Percentiles rank a stretch among this genome's conserved stretches.
These are phyloP conservation scores for Mycena rebaudengoi DNA, from an alignment of 768 basidiomycete genomes.

Conservation along the genomic window DNA sequence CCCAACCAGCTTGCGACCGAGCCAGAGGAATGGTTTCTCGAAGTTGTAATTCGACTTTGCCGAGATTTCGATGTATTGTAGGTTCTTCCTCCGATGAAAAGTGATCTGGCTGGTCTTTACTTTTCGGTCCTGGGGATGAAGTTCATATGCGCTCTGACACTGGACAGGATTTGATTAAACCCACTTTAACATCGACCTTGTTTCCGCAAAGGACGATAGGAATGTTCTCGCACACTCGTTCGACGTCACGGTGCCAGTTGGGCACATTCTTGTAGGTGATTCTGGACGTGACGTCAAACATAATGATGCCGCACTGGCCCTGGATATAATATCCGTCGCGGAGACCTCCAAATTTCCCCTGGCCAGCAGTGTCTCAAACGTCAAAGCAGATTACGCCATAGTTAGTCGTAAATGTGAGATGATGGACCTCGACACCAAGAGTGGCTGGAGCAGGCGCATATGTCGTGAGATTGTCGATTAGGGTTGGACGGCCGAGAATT, in stretches of 20 bases:
- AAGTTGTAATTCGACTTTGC: slow-evolving; percentile 99
- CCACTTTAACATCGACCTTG: slow-evolving; percentile 99
- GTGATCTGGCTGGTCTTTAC: slow-evolving; percentile 99
- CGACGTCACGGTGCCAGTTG: slow-evolving; percentile 99
- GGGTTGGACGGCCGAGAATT: slow-evolving; percentile 26
- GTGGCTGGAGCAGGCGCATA: slow-evolving; percentile 71
- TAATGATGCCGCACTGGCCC: slow-evolving; percentile 99
- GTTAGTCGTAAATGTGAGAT: slow-evolving; percentile 95
- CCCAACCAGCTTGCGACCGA: slow-evolving; percentile 98
- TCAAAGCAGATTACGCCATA: slow-evolving; percentile 99
- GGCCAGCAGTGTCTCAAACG: slow-evolving; percentile 99
- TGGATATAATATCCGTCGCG: slow-evolving; percentile 97
- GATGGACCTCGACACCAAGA: slow-evolving; percentile 99
- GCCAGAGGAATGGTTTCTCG: slow-evolving; percentile 99
- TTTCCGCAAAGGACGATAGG: slow-evolving; percentile 99
- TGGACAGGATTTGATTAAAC: slow-evolving; percentile 34
- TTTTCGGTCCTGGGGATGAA: slow-evolving; percentile 95
- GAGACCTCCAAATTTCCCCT: slow-evolving; percentile 99
- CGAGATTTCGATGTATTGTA: slow-evolving; percentile 99
- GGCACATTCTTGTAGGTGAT: slow-evolving; percentile 99
- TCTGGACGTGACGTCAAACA: slow-evolving; percentile 99
- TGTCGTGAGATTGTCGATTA: slow-evolving; percentile 27
- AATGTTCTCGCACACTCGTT: slow-evolving; percentile 99
- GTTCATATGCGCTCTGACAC: no score
- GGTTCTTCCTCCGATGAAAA: slow-evolving; percentile 99